Percentiles rank a stretch among this genome's conserved stretches.
Conservation (phyloP, 2,329 filamentous ascomycete species). For the Apiospora saccharicola region DNA sequence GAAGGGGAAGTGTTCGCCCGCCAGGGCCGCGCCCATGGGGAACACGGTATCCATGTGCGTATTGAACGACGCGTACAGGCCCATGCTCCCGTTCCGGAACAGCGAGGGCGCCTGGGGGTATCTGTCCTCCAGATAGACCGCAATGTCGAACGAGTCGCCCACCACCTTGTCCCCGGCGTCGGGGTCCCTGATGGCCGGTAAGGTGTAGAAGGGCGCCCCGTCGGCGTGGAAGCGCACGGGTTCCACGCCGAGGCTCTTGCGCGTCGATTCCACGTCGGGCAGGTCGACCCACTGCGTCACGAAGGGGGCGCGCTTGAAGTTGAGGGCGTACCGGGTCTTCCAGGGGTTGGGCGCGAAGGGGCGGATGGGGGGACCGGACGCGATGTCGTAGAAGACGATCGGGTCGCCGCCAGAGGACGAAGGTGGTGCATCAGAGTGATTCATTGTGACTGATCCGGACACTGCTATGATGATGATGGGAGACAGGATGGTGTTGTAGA, state of each 20-base stretch:
- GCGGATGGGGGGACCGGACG: slow-evolving; percentile 41
- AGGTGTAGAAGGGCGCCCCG: slow-evolving; percentile 65
- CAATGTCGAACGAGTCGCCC: slow-evolving; percentile 73
- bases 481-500: background rate
- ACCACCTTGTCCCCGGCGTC: slow-evolving; percentile 47
- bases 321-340: slow-evolving; percentile 47
- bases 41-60: slow-evolving; percentile 62
- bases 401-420: slow-evolving; percentile 32
- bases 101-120: slow-evolving; percentile 57
- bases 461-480: background rate
- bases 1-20: slow-evolving; percentile 53
- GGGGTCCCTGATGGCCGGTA: slow-evolving; percentile 63
- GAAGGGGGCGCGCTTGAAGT: slow-evolving; percentile 49
- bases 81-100: slow-evolving; percentile 29
- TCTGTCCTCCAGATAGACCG: slow-evolving; percentile 61
- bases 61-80: slow-evolving; percentile 60
- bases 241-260: slow-evolving; percentile 52
- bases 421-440: background rate
- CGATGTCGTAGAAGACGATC: slow-evolving; percentile 53
- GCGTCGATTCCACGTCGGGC: slow-evolving; percentile 58
- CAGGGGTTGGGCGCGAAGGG: slow-evolving; percentile 43
- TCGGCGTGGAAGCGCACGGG: slow-evolving; percentile 62
- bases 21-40: slow-evolving; percentile 51
- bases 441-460: background rate
- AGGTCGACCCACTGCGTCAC: slow-evolving; percentile 57